Evolutionary conservation across 345 rosid genomes (phyloP), one percentile per base, ranked within the genome.

Genomic region (Camelina neglecta): DNA sequence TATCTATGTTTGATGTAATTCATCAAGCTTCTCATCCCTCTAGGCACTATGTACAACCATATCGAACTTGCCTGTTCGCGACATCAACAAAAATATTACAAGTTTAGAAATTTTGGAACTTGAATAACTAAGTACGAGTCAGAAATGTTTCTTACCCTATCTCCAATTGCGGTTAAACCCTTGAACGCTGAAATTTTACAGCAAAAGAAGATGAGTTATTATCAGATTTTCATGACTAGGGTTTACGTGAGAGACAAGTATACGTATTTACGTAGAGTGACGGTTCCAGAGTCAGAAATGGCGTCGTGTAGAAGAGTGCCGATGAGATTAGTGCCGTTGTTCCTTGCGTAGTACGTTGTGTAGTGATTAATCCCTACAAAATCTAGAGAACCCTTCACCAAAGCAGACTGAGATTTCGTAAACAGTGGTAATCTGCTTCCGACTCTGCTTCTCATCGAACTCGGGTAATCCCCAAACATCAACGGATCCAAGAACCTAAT

Each of bases 351-450:
- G 49, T 38, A 90, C 2, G 97, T 92, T 36, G 99, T 95, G 75
- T 95, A 95, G 75, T 95, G 99, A 75, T 95, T 95, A 41, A 95
- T 90, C 58, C 99, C 99, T 11, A 95, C 90, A 67, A 92, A 95
- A 75, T 95, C 99, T 61, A 89, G 58, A 9, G 99, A 95, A 31
- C 96, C 97, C 81, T 92, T 92, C 0, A 89, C 53, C 51, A 95
- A 81, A 67, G 81, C 61, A 24, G 90, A 77, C 63, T 95, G 87
- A 35, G 86, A 80, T 62, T 33, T 36, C 3, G 97, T 78, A 83
- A 95, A 89, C 50, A 13, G 76, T 12, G 99, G 99, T 64, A 95
- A 79, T 49, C 99, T 86, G 57, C 39, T 80, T 69, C 93, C 91
- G 0, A 89, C 97, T 81, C 96, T 83, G 72, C 58, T 85, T 73